phyloP scores from a whole-genome alignment of 2,329 filamentous ascomycete genomes.

The Aspergillus bombycis region DNA sequence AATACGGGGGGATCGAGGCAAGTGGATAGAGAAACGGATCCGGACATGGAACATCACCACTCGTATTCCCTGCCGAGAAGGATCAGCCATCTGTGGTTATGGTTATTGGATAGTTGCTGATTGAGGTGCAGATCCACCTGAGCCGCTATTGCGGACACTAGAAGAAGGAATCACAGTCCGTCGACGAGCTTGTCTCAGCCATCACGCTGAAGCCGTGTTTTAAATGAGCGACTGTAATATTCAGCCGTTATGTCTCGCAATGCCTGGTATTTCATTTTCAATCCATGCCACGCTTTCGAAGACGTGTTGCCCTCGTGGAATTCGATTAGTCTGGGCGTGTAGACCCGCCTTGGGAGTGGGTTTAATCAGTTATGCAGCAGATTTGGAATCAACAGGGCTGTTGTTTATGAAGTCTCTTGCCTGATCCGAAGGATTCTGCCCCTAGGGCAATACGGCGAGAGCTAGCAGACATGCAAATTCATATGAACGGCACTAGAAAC shows the following conservation, averaged over 20 bases:
- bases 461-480: not conserved
- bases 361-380: not conserved
- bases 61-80: not conserved
- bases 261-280: not conserved
- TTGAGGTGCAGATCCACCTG: not conserved
- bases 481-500: not conserved
- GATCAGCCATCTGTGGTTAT: not conserved
- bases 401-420: not conserved
- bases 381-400: not conserved
- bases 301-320: not conserved
- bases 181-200: conserved; percentile 1
- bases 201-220: not conserved
- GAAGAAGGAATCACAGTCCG: not conserved
- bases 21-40: not conserved
- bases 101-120: not conserved
- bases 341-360: not conserved
- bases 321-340: not conserved
- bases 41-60: not conserved
- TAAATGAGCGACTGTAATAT: not conserved
- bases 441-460: not conserved
- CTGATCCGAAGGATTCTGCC: not conserved
- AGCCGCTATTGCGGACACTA: not conserved
- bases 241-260: not conserved
- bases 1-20: not conserved
- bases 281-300: not conserved